A percentile compares a stretch with the other conserved stretches of the same genome.
These are phyloP conservation scores for Coffea eugenioides DNA, from an alignment of 257 asterid genomes.

Conservation along the genomic window DNA sequence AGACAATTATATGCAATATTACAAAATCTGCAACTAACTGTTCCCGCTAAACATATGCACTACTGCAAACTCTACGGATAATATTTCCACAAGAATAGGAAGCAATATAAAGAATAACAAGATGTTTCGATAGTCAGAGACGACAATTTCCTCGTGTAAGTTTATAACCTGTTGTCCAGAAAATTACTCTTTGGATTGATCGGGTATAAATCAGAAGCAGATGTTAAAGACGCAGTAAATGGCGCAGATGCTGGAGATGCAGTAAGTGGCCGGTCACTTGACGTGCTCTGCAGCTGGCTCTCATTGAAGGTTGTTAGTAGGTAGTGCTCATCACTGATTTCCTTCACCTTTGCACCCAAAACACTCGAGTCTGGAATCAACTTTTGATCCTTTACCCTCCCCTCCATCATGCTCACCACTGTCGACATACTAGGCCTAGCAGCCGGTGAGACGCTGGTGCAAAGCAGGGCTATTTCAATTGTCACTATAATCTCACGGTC, in stretches of 20 bases:
- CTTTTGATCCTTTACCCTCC: slow-evolving; percentile 7
- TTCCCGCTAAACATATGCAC: too few species aligned
- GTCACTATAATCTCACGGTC: slow-evolving; percentile 19
- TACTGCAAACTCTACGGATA: background rate
- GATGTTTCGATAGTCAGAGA: background rate
- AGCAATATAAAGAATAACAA: background rate
- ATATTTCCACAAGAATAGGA: background rate
- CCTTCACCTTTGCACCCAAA: background rate
- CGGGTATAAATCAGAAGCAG: slow-evolving; percentile 16
- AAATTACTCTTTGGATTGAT: background rate
- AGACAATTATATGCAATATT: too few species aligned
- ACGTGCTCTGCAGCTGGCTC: slow-evolving; percentile 7
- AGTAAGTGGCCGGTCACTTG: background rate
- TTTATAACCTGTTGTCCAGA: background rate
- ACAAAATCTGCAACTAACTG: too few species aligned
- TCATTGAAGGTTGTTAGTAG: background rate
- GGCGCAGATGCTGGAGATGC: background rate
- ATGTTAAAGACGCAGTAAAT: background rate
- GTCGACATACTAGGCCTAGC: slow-evolving; percentile 41
- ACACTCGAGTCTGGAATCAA: slow-evolving; percentile 5
- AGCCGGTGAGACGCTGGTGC: slow-evolving; percentile 15
- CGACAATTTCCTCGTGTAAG: too few species aligned
- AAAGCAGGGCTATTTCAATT: slow-evolving; percentile 30
- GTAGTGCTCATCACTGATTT: background rate
- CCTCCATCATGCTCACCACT: slow-evolving; percentile 36